A percentile compares a stretch with the other conserved stretches of the same genome.
These are phyloP conservation scores for Erigeron canadensis DNA, from an alignment of 129 eudicot genomes.

Conservation along the genomic window DNA sequence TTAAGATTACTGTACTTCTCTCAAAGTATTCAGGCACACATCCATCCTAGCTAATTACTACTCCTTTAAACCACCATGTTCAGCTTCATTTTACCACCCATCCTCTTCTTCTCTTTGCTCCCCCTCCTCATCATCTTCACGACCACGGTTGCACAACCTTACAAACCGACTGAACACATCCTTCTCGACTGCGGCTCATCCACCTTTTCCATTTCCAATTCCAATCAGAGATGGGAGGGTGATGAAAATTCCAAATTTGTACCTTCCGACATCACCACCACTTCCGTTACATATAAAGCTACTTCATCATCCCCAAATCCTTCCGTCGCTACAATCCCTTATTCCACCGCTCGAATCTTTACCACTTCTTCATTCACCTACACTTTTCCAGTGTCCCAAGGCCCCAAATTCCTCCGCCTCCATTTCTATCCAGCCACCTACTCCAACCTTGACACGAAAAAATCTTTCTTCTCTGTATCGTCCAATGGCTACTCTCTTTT, in stretches of 20 bases:
- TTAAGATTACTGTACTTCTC: too few species aligned
- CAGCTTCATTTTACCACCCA: background rate
- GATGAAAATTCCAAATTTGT: background rate
- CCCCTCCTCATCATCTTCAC: background rate
- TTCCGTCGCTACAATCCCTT: conserved; percentile 21
- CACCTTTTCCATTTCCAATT: background rate
- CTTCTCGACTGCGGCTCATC: background rate
- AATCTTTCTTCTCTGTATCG: conserved; percentile 38
- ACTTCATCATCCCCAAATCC: background rate
- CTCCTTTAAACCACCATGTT: background rate
- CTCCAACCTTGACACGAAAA: background rate
- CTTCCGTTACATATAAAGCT: conserved; percentile 1
- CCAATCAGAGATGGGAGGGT: background rate
- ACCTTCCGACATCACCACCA: background rate
- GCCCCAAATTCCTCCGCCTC: conserved; percentile 60
- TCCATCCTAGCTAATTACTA: too few species aligned
- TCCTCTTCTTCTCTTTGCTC: background rate
- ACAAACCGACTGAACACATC: background rate
- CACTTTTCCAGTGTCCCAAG: conserved; percentile 31
- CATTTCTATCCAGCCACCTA: conserved; percentile 43
- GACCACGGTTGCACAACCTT: background rate
- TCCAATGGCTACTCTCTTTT: conserved; percentile 42
- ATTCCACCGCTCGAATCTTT: conserved; percentile 39
- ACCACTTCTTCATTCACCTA: conserved; percentile 37
- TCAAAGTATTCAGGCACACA: too few species aligned